These are phyloP conservation scores for Centaurea solstitialis DNA, from an alignment of 129 eudicot species.

Conservation along the genomic window DNA sequence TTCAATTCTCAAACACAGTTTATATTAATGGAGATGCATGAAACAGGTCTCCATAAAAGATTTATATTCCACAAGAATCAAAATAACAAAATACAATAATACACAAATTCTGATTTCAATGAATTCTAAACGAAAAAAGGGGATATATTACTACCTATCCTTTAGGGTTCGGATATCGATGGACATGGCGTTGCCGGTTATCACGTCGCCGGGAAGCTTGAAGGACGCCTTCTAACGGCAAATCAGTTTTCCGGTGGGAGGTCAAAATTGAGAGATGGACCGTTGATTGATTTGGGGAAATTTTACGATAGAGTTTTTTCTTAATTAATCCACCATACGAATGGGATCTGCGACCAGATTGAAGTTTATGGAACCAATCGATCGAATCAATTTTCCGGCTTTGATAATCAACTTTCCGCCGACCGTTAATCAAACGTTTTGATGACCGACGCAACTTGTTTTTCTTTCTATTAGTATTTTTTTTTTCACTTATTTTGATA, in stretches of 20 bases:
- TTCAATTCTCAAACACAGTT: not conserved
- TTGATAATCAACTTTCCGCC: conserved; percentile 1
- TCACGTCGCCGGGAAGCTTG: conserved; percentile 1
- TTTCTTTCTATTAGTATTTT: not conserved
- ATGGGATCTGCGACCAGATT: not conserved
- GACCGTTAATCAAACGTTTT: not conserved
- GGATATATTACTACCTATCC: conserved; percentile 40
- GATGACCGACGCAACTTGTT: not conserved
- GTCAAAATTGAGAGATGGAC: not conserved
- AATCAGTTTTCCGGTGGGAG: not conserved
- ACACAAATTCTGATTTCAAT: not conserved
- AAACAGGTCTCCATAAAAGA: not conserved
- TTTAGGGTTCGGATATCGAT: conserved; percentile 58
- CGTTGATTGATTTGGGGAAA: not conserved
- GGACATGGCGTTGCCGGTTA: conserved; percentile 41
- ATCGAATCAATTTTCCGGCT: not conserved
- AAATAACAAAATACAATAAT: not conserved
- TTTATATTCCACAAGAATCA: not conserved
- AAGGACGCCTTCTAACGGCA: not conserved
- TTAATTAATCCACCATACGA: not conserved
- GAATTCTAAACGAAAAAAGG: not conserved
- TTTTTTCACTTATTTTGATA: not conserved
- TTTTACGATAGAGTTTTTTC: not conserved
- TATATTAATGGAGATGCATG: not conserved
- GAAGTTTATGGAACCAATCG: not conserved